Base-by-base conservation (phyloP, 257 asterid species). In the Dorcoceras hygrometricum region DNA sequence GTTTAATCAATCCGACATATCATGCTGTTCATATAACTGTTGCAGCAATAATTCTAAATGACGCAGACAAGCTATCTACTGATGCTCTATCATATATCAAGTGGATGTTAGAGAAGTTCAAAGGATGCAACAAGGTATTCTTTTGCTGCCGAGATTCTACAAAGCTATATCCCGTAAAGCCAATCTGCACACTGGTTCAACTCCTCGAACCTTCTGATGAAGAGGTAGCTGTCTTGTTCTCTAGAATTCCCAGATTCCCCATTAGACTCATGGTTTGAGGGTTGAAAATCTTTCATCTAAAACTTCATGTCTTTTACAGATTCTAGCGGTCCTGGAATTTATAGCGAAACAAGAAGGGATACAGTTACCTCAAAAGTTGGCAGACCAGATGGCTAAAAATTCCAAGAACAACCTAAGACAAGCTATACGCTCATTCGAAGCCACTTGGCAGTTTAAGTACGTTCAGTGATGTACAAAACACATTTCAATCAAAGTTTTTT, bases 401-500 rank as follows among this genome's bases (percentile, higher is more conserved):
- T 82, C 95, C 67, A 86, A 87, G 86, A 82, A 88, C 63, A 90
- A 90, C 77, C 80, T 90, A 68, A 79, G 97, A 77, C 97, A 90
- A 80, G 97, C 95, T 16, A 76, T 86, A 56, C 95, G 97, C 29
- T 90, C 97, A 32, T 90, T 90, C 22, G 94, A 90, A 84, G 94
- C 97, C 58, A 89, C 96, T 67, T 86, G 95, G 87, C 82, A 80
- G 69, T 72, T 75, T 74, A 77, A 72, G 96, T 89, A 84, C 55
- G 59, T 74, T 67, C 58, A 54, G 48, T 60, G 65, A 65, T 63
- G 68, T 14, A 46, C 70, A 39, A 34, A 63, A 24, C 31, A 34
- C 36, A 55, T n/a, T 57, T 70, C 14, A 76, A 58, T 59, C 64
- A 56, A 31, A 32, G 54, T 46, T 46, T 24, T 60, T n/a, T 46